phyloP scores from a whole-genome alignment of 176 grass and related monocot species.

The Zoysia pacifica region DNA sequence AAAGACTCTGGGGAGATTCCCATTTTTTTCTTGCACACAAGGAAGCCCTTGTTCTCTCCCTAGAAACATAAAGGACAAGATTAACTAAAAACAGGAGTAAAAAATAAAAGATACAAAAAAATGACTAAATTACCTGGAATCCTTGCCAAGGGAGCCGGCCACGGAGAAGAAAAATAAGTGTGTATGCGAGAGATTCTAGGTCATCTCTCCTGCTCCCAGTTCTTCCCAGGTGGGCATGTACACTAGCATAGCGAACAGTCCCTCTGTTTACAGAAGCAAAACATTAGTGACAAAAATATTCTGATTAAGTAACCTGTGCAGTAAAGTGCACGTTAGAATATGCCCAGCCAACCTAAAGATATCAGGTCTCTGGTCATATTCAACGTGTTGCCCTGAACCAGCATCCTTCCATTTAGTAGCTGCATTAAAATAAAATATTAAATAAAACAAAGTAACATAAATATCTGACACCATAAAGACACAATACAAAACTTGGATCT shows the following conservation, averaged over 20 bases:
- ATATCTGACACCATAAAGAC: slow-evolving; percentile 18
- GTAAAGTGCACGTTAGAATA: slow-evolving; percentile 11
- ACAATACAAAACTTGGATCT: slow-evolving; percentile 26
- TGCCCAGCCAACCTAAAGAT: slow-evolving; percentile 69
- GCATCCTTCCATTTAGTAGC: slow-evolving; percentile 81
- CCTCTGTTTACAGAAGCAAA: slow-evolving; percentile 60
- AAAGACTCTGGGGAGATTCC: slow-evolving; percentile 75
- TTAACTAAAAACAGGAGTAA: background rate
- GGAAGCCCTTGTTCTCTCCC: slow-evolving; percentile 97
- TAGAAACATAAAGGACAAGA: slow-evolving; percentile 40
- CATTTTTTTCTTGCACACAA: slow-evolving; percentile 99
- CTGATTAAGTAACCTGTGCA: background rate
- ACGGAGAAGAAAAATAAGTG: slow-evolving; percentile 94
- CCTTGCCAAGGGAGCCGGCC: slow-evolving; percentile 97
- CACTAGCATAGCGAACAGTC: slow-evolving; percentile 94
- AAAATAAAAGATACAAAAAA: slow-evolving; percentile 36
- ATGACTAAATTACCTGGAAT: slow-evolving; percentile 62
- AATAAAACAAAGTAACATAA: slow-evolving; percentile 31
- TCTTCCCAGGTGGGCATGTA: slow-evolving; percentile 92
- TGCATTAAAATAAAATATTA: slow-evolving; percentile 39
- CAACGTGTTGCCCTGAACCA: slow-evolving; percentile 56
- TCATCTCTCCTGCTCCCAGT: slow-evolving; percentile 97
- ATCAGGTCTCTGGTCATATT: slow-evolving; percentile 66
- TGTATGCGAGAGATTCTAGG: slow-evolving; percentile 94
- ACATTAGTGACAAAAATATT: slow-evolving; percentile 22